Evolutionary conservation across 208 protist species (phyloP).

Genomic region (Novymonas esmeraldas): DNA sequence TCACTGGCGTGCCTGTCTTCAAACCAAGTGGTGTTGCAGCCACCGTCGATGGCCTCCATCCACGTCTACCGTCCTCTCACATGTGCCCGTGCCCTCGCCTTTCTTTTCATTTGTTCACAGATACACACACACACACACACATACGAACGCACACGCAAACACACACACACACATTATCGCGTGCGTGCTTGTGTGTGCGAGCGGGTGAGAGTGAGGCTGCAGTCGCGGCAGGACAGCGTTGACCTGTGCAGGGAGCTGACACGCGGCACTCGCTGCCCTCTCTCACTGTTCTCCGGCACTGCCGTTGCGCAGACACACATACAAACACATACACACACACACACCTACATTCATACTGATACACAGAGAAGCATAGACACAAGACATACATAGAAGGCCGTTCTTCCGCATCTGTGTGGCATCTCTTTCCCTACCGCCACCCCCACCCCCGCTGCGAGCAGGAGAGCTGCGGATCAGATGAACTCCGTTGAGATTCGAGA

Average conservation of each 20-base stretch:
- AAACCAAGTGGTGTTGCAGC: no score
- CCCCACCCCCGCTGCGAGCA: no score
- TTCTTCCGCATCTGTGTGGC: background rate
- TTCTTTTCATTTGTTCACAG: background rate
- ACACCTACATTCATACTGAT: background rate
- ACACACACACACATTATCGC: background rate
- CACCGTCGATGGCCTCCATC: no score
- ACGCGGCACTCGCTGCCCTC: background rate
- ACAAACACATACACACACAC: background rate
- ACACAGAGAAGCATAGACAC: background rate
- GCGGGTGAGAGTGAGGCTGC: no score
- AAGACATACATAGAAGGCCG: background rate
- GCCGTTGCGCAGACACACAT: background rate
- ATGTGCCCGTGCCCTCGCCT: no score
- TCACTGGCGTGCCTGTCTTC: no score
- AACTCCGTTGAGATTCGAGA: constrained; percentile 51
- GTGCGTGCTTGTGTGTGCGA: background rate
- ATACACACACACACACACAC: background rate
- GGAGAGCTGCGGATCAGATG: constrained; percentile 28
- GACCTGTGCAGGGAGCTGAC: no score
- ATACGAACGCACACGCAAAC: no score
- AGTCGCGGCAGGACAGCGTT: no score
- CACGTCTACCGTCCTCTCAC: no score
- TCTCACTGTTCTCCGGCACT: background rate
- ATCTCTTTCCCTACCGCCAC: background rate